These are phyloP conservation scores for Dysphania ambrosioides DNA, from an alignment of 148 eudicot species.

Conservation along the genomic window DNA sequence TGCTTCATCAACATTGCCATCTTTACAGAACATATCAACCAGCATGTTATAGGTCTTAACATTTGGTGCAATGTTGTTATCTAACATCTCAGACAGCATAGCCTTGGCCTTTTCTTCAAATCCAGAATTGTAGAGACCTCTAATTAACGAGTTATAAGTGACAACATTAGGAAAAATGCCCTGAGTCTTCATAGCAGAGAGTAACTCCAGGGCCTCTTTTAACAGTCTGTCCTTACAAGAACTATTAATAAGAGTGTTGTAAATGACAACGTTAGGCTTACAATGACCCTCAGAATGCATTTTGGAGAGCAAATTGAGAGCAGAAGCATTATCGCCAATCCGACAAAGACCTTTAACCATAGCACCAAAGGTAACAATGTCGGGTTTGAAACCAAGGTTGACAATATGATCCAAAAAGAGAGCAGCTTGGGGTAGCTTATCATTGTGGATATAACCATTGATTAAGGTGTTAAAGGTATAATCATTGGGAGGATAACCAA, in stretches of 20 bases:
- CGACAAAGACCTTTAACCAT: slow-evolving; percentile 39
- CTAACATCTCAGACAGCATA: not conserved
- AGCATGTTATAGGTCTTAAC: not conserved
- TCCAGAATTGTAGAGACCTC: not conserved
- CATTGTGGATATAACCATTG: slow-evolving; percentile 8
- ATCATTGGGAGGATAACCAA: not conserved
- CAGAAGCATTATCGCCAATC: slow-evolving; percentile 29
- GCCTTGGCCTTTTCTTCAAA: not conserved
- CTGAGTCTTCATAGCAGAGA: not conserved
- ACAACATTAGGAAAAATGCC: not conserved
- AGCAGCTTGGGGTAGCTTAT: not conserved
- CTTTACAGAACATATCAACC: slow-evolving; percentile 6
- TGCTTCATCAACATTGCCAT: slow-evolving; percentile 14
- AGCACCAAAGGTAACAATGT: not conserved
- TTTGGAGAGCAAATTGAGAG: slow-evolving; percentile 17
- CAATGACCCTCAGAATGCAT: not conserved
- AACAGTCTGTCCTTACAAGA: not conserved
- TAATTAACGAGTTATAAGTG: not conserved
- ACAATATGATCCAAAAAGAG: not conserved
- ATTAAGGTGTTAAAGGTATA: slow-evolving; percentile 11
- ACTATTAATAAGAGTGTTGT: not conserved
- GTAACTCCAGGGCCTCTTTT: not conserved
- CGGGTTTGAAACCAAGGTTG: slow-evolving; percentile 4
- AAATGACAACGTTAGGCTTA: not conserved
- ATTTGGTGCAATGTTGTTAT: not conserved